Evolutionary conservation across 192 early-diverging fungal genomes (phyloP), one percentile per base, ranked within the genome.

Genomic region (Linnemannia exigua): DNA sequence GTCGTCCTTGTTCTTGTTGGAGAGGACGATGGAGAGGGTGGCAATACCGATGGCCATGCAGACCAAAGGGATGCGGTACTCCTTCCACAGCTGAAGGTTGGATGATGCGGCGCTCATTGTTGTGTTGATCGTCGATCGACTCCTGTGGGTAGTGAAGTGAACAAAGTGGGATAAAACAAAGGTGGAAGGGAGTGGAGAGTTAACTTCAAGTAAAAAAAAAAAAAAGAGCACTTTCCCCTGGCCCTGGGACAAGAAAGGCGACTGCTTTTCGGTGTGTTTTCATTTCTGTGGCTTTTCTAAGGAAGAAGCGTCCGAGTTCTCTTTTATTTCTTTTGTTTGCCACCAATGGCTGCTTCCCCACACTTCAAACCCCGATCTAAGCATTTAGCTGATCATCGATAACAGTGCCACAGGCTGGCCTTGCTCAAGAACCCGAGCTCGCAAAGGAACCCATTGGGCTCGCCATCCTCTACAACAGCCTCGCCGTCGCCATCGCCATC

Each of bases 21-120:
- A 76, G 22, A 86, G 73, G 19, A 86, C 41, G 41, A 86, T 69
- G 41, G 84, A 80, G 38, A 86, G 83, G 31, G 83, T 86, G 20
- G 84, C 84, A 52, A 86, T 80, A 6, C 78, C 84, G 28, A 86
- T 36, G 52, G 84, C 84, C 74, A 86, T 75, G 66, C 84, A 86
- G 70, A 86, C 84, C 68, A 86, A 41, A 9, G 84, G 84, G 51
- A 86, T 71, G 52, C 84, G 77, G 79, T 86, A 86, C 78, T 86
- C 84, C 75, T 80, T 79, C 84, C 84, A 86, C 47, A 86, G 70
- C 51, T 86, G 84, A 1, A 86, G 70, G 61, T 61, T 70, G 35
- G 84, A 80, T 63, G 84, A 79, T 14, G 83, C 70, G 8, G 84
- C 76, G 28, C 38, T 66, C 83, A 85, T 85, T 50, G 37, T 63